Evolutionary conservation across 352 stramenopile species (phyloP).

Genomic region (Pythium guiyangense): DNA sequence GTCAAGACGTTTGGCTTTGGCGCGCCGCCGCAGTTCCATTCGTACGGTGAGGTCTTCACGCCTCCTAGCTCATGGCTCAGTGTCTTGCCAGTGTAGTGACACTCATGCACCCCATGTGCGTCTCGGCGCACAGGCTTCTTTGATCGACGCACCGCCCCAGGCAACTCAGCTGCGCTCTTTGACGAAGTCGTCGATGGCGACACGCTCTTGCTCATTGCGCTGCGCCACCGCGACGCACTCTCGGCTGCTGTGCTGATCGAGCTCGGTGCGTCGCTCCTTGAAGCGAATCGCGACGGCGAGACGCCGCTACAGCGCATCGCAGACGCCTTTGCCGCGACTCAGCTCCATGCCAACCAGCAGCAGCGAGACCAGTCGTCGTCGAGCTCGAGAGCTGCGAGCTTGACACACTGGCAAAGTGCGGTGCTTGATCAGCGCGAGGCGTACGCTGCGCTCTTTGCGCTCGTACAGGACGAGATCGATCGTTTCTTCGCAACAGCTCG

Average conservation of each 20-base stretch:
- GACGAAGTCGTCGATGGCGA: constrained; percentile 39
- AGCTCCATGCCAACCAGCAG: constrained; percentile 14
- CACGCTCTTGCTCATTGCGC: constrained; percentile 45
- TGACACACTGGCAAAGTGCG: background rate
- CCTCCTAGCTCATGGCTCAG: background rate
- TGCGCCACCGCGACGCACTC: constrained; percentile 33
- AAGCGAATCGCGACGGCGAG: constrained; percentile 27
- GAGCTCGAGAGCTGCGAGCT: background rate
- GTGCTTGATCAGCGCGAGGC: constrained; percentile 9
- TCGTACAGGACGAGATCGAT: constrained; percentile 20
- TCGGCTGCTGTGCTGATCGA: constrained; percentile 32
- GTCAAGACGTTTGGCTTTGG: constrained; percentile 40
- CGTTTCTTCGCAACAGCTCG: constrained; percentile 26
- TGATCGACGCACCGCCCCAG: background rate
- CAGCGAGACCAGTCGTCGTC: background rate
- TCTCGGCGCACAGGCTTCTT: constrained; percentile 30
- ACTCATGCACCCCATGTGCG: background rate
- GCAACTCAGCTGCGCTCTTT: constrained; percentile 17
- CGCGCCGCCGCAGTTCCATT: constrained; percentile 42
- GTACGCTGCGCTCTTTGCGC: constrained; percentile 31
- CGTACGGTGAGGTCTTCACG: constrained; percentile 44
- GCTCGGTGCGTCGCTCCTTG: constrained; percentile 20
- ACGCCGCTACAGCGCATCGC: constrained; percentile 33
- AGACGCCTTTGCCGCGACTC: constrained; percentile 21
- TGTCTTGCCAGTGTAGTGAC: no score